Evolutionary conservation across 2,329 filamentous ascomycete genomes (phyloP).

Genomic region (Paraconiothyrium brasiliense): DNA sequence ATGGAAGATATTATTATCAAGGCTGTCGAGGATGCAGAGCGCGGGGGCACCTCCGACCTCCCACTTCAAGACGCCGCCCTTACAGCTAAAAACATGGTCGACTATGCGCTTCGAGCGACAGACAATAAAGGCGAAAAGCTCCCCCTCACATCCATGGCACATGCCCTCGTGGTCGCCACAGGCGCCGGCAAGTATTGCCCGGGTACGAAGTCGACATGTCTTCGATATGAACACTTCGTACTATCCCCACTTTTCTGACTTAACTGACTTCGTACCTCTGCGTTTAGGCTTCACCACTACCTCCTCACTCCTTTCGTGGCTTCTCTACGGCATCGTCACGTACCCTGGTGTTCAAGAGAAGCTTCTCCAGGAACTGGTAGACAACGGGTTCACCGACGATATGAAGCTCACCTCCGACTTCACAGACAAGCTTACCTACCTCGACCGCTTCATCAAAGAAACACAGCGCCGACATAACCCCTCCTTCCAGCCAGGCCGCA

Average conservation of each 20-base stretch:
- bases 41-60: conserved; percentile 39
- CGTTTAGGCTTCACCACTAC: conserved; percentile 63
- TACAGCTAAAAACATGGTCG: conserved; percentile 48
- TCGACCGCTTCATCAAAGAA: conserved; percentile 70
- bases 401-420: conserved; percentile 49
- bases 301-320: conserved; percentile 66
- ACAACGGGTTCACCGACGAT: conserved; percentile 46
- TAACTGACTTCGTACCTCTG: too few relatives aligned
- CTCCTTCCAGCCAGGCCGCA: conserved; percentile 69
- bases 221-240: too few relatives aligned
- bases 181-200: conserved; percentile 56
- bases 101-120: conserved; percentile 64
- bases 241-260: too few relatives aligned
- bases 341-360: conserved; percentile 67
- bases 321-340: conserved; percentile 62
- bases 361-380: conserved; percentile 66
- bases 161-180: conserved; percentile 61
- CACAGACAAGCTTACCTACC: conserved; percentile 57
- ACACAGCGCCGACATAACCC: conserved; percentile 68
- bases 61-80: conserved; percentile 51
- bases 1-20: conserved; percentile 31
- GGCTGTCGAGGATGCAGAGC: conserved; percentile 24
- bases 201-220: too few relatives aligned
- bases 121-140: conserved; percentile 66
- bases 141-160: conserved; percentile 54